Evolutionary conservation across 1,139 yeast genomes (phyloP), one percentile per base, ranked within the genome.

Genomic region (Kurtzmaniella quercitrusa): DNA sequence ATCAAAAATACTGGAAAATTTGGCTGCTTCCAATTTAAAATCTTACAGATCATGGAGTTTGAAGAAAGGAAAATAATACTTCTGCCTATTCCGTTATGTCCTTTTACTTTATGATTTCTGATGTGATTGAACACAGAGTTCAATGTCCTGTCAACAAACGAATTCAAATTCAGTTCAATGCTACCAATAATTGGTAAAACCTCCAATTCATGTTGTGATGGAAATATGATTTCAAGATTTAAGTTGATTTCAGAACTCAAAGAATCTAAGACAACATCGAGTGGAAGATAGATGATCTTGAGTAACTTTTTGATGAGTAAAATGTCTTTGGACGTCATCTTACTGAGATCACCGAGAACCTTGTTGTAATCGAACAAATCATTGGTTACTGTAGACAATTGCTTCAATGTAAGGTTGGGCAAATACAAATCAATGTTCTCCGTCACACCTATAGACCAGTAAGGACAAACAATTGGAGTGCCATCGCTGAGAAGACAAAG

Each of bases 1-100:
- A 83, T 79, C 63, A 87, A 85, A 52, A 93, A 84, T 1, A 93
- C 98, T 0, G 98, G 97, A 64, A 86, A 93, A 61, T 91, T 93
- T 4, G 98, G 98, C 64, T 93, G 98, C 63, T 93, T 93, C 98
- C 98, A 93, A 62, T 93, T 93, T 52, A 93, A 70, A 40, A 88
- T 86, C 16, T 96, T 88, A 63, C 98, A 93, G 16, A 89, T 88
- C 40, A 83, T 78, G 26, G 96, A 86, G 61, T 89, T 89, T 40
- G 88, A 80, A 0, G 97, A 88, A 15, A 95, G 79, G 61, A 93
- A 86, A 6, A 91, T 82, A 30, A 93, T 68, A 0, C 93, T 82
- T 45, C 95, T 70, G 26, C 70, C 67, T 12, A 53, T 44, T 3
- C 56, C 49, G 46, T 57, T 42, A 47, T 51, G 40, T 35, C 46